phyloP scores from a whole-genome alignment of 1,284 basidiomycete genomes.

The Abortiporus biennis region DNA sequence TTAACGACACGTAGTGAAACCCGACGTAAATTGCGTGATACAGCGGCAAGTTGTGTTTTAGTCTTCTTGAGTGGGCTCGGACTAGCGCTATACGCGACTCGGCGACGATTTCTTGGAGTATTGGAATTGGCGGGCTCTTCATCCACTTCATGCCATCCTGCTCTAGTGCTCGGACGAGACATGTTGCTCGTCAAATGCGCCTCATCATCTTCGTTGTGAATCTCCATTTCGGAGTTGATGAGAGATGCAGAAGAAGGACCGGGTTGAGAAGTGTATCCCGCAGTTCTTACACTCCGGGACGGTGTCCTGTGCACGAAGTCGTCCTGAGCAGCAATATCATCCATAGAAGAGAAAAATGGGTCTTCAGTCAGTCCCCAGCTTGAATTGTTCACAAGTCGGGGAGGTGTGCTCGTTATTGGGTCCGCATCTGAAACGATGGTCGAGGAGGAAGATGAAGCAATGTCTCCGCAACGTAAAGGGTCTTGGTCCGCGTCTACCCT shows the following conservation, averaged over 20 bases:
- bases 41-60: conserved; percentile 47
- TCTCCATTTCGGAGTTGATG: conserved; percentile 36
- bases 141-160: conserved; percentile 22
- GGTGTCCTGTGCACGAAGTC: conserved; percentile 16
- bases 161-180: conserved; percentile 28
- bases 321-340: no score
- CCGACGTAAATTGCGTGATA: conserved; percentile 58
- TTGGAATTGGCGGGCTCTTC: conserved; percentile 23
- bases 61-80: conserved; percentile 56
- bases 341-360: conserved; percentile 30
- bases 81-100: conserved; percentile 41
- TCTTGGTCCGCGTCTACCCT: conserved; percentile 37
- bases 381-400: conserved; percentile 7
- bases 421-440: conserved; percentile 15
- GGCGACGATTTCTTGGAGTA: conserved; percentile 34
- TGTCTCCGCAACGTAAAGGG: conserved; percentile 36
- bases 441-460: no score
- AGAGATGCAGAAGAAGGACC: conserved; percentile 48
- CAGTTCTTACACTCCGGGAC: conserved; percentile 18
- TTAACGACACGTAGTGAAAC: conserved; percentile 83
- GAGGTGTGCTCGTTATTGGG: conserved; percentile 14
- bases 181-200: conserved; percentile 48
- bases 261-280: conserved; percentile 34
- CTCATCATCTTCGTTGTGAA: conserved; percentile 48
- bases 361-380: conserved; percentile 33